Conservation (phyloP, 345 rosid species). For the Boechera retrofracta region DNA sequence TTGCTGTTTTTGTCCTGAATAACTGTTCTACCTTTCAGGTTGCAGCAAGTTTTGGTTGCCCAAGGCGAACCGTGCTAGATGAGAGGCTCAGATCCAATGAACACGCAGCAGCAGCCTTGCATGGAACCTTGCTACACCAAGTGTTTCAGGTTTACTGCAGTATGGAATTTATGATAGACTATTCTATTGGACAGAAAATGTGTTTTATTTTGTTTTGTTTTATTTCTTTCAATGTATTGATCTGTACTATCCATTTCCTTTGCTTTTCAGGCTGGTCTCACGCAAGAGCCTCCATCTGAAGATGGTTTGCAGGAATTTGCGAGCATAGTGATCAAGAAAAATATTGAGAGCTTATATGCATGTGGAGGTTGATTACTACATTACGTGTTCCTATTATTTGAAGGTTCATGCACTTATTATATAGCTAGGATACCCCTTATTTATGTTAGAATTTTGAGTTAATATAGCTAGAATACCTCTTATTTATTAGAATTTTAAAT, state of each 20-base stretch:
- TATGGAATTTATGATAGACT: conserved; percentile 28
- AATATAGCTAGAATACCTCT: conserved; percentile 9
- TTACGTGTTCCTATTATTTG: conserved; percentile 33
- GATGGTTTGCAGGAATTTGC: conserved; percentile 72
- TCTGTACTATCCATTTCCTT: conserved; percentile 33
- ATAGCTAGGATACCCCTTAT: conserved; percentile 26
- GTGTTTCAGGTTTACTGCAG: conserved; percentile 75
- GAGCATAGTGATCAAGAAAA: conserved; percentile 67
- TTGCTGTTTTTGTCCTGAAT: conserved; percentile 30
- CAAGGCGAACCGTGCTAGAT: conserved; percentile 86
- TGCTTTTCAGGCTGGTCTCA: conserved; percentile 74
- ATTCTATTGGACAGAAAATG: conserved; percentile 9
- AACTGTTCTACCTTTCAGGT: conserved; percentile 57
- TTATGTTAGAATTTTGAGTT: conserved; percentile 20
- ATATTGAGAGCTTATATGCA: conserved; percentile 85
- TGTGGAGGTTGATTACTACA: conserved; percentile 77
- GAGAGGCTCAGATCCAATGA: conserved; percentile 86
- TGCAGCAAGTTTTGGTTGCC: conserved; percentile 85
- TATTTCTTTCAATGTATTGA: conserved; percentile 30
- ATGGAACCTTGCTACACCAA: conserved; percentile 95
- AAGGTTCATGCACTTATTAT: conserved; percentile 29
- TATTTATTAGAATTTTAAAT: not conserved
- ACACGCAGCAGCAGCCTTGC: conserved; percentile 74
- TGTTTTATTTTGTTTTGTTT: conserved; percentile 1
- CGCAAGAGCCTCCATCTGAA: conserved; percentile 62